phyloP scores from a whole-genome alignment of 352 stramenopile genomes.

The Phytophthora meadii region DNA sequence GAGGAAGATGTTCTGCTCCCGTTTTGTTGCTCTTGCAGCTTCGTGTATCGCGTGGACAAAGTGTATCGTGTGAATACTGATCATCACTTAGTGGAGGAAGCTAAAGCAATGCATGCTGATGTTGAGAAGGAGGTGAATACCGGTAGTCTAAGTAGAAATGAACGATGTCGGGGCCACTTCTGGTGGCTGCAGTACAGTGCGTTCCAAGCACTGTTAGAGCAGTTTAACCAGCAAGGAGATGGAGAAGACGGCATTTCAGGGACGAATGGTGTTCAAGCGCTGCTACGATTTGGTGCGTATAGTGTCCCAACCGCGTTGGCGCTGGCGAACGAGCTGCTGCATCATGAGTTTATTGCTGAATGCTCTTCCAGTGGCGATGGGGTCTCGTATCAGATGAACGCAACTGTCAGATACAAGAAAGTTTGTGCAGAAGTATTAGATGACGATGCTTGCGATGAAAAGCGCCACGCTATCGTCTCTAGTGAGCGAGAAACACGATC shows the following conservation, averaged over 20 bases:
- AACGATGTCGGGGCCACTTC: constrained; percentile 28
- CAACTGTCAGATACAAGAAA: constrained; percentile 32
- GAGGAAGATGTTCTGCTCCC: constrained; percentile 37
- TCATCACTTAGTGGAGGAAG: constrained; percentile 29
- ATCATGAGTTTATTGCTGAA: constrained; percentile 37
- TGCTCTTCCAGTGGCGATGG: constrained; percentile 17
- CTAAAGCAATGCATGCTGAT: constrained; percentile 17
- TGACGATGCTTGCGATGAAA: constrained; percentile 9
- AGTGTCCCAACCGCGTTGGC: constrained; percentile 50
- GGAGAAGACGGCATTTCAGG: constrained; percentile 33
- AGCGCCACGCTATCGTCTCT: constrained; percentile 19
- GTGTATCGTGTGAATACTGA: constrained; percentile 44
- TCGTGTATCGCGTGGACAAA: constrained; percentile 33
- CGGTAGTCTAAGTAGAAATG: neutral
- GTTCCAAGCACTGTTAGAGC: constrained; percentile 21
- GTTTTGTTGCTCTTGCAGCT: constrained; percentile 43
- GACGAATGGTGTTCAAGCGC: constrained; percentile 45
- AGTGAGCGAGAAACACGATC: constrained; percentile 14
- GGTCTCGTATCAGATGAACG: constrained; percentile 30
- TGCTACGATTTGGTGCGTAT: constrained; percentile 49
- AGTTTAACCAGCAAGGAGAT: constrained; percentile 21
- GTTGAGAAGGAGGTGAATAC: neutral
- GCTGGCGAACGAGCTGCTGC: constrained; percentile 43
- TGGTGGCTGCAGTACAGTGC: constrained; percentile 25
- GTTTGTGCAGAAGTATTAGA: constrained; percentile 16